Evolutionary conservation across 352 stramenopile species (phyloP).

Genomic region (Phytophthora pisi): DNA sequence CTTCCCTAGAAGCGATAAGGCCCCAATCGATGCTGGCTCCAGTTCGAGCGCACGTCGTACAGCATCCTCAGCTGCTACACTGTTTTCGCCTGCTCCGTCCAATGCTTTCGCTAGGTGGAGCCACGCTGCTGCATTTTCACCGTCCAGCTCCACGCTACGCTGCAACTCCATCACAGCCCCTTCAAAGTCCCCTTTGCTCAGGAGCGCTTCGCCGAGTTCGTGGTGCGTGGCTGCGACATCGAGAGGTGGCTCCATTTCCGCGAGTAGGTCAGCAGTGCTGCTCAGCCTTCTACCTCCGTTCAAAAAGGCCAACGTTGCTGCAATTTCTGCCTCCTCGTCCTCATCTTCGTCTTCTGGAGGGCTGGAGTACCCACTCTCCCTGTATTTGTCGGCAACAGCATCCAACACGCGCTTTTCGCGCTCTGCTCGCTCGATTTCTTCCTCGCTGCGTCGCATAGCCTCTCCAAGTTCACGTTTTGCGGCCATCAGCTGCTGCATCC

Average conservation of each 20-base stretch:
- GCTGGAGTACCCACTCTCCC: conserved; percentile 38
- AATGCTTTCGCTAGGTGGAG: conserved; percentile 68
- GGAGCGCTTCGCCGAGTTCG: conserved; percentile 53
- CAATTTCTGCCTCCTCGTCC: conserved; percentile 35
- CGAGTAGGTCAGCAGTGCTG: conserved; percentile 25
- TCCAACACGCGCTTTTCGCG: conserved; percentile 45
- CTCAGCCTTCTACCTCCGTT: conserved; percentile 30
- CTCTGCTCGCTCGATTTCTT: conserved; percentile 34
- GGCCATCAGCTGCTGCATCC: conserved; percentile 43
- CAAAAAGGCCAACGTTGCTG: conserved; percentile 32
- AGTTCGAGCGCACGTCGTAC: conserved; percentile 54
- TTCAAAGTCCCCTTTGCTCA: conserved; percentile 52
- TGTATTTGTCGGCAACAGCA: conserved; percentile 38
- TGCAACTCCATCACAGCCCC: conserved; percentile 48
- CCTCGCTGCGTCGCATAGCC: conserved; percentile 43
- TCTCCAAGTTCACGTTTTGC: conserved; percentile 47
- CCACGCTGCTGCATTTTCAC: conserved; percentile 46
- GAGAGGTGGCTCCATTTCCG: conserved; percentile 40
- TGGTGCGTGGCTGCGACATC: conserved; percentile 57
- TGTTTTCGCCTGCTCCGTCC: conserved; percentile 48
- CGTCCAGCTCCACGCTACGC: conserved; percentile 46
- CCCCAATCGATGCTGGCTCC: conserved; percentile 53
- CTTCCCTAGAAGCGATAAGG: conserved; percentile 65
- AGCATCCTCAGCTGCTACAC: conserved; percentile 49
- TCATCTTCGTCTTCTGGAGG: conserved; percentile 27